Base-by-base conservation (phyloP, 257 asterid genomes). In the Gynochthodes officinalis region DNA sequence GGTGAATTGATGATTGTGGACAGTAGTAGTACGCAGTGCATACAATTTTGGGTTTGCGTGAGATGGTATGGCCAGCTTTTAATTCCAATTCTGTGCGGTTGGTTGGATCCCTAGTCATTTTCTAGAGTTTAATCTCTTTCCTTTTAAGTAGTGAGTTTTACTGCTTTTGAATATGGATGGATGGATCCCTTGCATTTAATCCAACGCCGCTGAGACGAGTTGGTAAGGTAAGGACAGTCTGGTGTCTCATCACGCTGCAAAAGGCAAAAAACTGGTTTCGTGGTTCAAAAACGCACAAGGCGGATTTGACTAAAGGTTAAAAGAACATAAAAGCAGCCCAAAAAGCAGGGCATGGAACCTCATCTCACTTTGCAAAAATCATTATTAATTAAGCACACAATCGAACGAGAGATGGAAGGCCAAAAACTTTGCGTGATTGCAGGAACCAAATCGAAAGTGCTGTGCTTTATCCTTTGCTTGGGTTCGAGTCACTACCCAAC, bases 351-450 rank as follows among this genome's bases (percentile, higher is more conserved):
- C 76, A 81, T 32, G 55, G 81, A 77, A 46, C 23, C 58, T 32
- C 3, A 33, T 32, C 60, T 50, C 44, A 50, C 61, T 25, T 19
- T 40, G 61, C 72, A 49, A 69, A 69, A 52, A 28, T n/a, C 67
- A 65, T 73, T 62, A 63, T 62, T 76, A 62, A 78, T 71, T 65
- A 72, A 66, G 30, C 21, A 49, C 73, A 75, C 83, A 67, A 82
- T 65, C 71, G 73, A 40, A 42, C 21, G 16, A 28, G 10, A 33
- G 4, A 0, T 13, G 5, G 2, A 75, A 69, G 69, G 64, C 37
- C 21, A 39, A 5, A 10, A 66, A 25, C 79, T 78, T 86, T 65
- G 87, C 91, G 89, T 83, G 89, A 88, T 86, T 86, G 84, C 69
- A 81, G 94, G 88, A 70, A 67, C 64, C 64, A 13, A 27, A 57